phyloP scores from a whole-genome alignment of 2,329 filamentous ascomycete genomes.

The Byssochlamys sp. region DNA sequence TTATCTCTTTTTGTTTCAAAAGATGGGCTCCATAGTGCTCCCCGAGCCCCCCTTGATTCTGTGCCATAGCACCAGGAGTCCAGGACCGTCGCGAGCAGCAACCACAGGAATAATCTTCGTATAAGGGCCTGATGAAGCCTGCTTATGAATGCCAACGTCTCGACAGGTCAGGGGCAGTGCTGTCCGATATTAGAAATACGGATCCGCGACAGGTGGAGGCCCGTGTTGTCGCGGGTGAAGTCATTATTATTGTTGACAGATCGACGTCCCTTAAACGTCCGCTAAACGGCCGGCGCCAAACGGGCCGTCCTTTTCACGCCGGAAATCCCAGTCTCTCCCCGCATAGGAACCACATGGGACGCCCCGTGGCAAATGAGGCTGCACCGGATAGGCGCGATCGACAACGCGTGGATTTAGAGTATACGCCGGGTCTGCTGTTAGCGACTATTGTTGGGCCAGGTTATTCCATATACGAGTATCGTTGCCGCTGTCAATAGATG shows the following conservation, averaged over 20 bases:
- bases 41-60: not conserved
- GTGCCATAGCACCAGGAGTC: not conserved
- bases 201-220: not conserved
- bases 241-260: not conserved
- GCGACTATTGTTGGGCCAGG: not conserved
- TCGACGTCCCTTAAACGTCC: not conserved
- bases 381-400: not conserved
- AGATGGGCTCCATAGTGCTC: not conserved
- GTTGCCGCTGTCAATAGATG: not conserved
- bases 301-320: not conserved
- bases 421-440: not conserved
- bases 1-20: not conserved
- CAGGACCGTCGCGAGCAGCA: not conserved
- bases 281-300: not conserved
- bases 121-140: not conserved
- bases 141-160: not conserved
- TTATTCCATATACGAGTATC: not conserved
- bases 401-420: not conserved
- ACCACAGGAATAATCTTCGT: not conserved
- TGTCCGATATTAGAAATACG: not conserved
- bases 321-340: not conserved
- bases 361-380: not conserved
- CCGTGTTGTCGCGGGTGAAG: not conserved
- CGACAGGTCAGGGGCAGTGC: not conserved
- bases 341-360: not conserved